phyloP scores from a whole-genome alignment of 441 rosid species.

The Aquilaria agallochum region DNA sequence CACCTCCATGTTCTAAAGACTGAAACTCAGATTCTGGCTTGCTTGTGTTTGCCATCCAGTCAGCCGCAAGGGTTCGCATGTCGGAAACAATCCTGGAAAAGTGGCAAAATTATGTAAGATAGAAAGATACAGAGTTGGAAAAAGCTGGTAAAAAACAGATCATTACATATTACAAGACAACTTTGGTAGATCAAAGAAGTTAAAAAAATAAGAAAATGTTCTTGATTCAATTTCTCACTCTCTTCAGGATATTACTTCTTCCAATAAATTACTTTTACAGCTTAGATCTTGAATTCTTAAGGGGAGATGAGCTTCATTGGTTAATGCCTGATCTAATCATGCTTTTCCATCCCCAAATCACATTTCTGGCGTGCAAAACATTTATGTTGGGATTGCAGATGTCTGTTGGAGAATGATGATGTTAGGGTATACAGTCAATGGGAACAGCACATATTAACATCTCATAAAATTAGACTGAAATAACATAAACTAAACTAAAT shows the following conservation, averaged over 20 bases:
- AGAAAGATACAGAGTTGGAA: conserved; percentile 3
- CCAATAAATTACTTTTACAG: too few species aligned
- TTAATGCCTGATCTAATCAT: too few species aligned
- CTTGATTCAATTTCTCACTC: not conserved
- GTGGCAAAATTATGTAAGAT: conserved; percentile 18
- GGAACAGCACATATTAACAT: not conserved
- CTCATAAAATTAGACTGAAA: conserved; percentile 11
- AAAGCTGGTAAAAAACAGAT: too few species aligned
- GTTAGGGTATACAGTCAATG: not conserved
- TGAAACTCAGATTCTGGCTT: conserved; percentile 81
- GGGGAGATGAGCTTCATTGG: too few species aligned
- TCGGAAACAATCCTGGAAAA: conserved; percentile 98
- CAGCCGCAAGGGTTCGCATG: conserved; percentile 99
- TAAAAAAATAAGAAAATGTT: not conserved
- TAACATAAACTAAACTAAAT: conserved; percentile 20
- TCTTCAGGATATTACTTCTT: not conserved
- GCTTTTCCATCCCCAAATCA: too few species aligned
- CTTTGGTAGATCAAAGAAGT: not conserved
- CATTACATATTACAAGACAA: not conserved
- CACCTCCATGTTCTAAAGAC: conserved; percentile 71
- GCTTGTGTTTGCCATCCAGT: conserved; percentile 99
- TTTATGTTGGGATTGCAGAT: not conserved
- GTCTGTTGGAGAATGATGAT: not conserved
- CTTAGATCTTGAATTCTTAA: too few species aligned
- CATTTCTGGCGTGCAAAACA: not conserved